These are phyloP conservation scores for Cyclotella distinguenda DNA, from an alignment of 108 stramenopile species.

Conservation along the genomic window DNA sequence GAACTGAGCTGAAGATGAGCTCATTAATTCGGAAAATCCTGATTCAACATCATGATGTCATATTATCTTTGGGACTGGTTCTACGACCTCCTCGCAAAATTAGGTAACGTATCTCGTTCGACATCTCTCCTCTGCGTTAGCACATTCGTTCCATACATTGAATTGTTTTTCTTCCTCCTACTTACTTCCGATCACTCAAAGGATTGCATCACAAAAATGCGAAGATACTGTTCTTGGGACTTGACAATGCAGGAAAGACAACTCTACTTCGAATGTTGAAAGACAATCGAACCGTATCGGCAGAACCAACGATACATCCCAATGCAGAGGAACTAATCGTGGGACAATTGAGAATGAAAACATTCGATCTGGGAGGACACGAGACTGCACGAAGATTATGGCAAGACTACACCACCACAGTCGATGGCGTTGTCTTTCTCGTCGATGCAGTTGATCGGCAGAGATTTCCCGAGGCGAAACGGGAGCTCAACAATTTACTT, in stretches of 20 bases:
- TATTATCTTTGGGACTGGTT: constrained; percentile 73
- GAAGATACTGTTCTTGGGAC: constrained; percentile 92
- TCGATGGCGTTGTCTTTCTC: constrained; percentile 86
- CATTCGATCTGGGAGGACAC: constrained; percentile 88
- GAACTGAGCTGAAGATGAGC: too few species aligned
- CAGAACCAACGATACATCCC: constrained; percentile 81
- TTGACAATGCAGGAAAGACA: constrained; percentile 99
- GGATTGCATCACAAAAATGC: constrained; percentile 98
- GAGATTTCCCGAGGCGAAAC: constrained; percentile 88
- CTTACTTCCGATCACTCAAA: constrained; percentile 16
- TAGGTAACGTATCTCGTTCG: constrained; percentile 23
- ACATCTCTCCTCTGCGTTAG: background rate
- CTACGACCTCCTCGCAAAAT: constrained; percentile 79
- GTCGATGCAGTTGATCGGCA: constrained; percentile 76
- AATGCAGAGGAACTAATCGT: constrained; percentile 73
- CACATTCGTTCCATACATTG: background rate
- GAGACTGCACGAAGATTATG: constrained; percentile 74
- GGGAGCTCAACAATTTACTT: constrained; percentile 75
- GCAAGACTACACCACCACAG: constrained; percentile 86
- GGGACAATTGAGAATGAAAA: constrained; percentile 76
- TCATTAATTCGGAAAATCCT: too few species aligned
- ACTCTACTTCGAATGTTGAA: constrained; percentile 95
- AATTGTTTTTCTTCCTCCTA: background rate
- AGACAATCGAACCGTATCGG: constrained; percentile 85
- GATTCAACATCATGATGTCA: too few species aligned